A percentile compares a stretch with the other conserved stretches of the same genome.
phyloP scores from a whole-genome alignment of 2,329 filamentous ascomycete genomes.

The Alternaria sp. region DNA sequence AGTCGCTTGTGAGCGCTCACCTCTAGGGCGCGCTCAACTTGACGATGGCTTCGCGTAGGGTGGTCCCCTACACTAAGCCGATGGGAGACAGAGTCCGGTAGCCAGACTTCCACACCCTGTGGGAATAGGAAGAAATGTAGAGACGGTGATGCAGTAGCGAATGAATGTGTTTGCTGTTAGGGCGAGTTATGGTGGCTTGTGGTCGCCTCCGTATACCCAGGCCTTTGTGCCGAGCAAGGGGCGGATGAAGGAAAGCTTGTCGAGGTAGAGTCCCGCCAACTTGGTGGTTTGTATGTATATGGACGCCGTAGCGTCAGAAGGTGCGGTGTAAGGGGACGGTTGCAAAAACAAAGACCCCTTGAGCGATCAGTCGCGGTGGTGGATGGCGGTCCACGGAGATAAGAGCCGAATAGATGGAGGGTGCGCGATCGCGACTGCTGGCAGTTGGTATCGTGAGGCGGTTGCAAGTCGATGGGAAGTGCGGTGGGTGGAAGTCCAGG shows the following conservation, averaged over 20 bases:
- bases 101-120: conserved; percentile 36
- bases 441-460: background rate
- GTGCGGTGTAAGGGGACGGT: conserved; percentile 19
- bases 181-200: conserved; percentile 91
- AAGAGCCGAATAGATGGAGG: conserved; percentile 21
- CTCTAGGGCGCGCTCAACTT: conserved; percentile 59
- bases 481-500: conserved; percentile 28
- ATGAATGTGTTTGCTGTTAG: conserved; percentile 30
- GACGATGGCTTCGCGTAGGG: conserved; percentile 57
- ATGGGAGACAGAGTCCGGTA: conserved; percentile 27
- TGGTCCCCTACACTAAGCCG: conserved; percentile 55
- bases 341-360: conserved; percentile 27
- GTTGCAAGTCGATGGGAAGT: background rate
- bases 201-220: conserved; percentile 94
- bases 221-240: conserved; percentile 90
- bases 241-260: conserved; percentile 76
- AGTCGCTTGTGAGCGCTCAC: conserved; percentile 63
- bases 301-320: conserved; percentile 50
- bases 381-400: conserved; percentile 21
- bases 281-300: conserved; percentile 70
- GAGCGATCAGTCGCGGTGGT: conserved; percentile 36
- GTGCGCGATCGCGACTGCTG: conserved; percentile 15
- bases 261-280: conserved; percentile 85
- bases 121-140: conserved; percentile 30
- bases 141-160: conserved; percentile 24